Evolutionary conservation across 2,329 filamentous ascomycete species (phyloP).

Genomic region (Daldinia sp.): DNA sequence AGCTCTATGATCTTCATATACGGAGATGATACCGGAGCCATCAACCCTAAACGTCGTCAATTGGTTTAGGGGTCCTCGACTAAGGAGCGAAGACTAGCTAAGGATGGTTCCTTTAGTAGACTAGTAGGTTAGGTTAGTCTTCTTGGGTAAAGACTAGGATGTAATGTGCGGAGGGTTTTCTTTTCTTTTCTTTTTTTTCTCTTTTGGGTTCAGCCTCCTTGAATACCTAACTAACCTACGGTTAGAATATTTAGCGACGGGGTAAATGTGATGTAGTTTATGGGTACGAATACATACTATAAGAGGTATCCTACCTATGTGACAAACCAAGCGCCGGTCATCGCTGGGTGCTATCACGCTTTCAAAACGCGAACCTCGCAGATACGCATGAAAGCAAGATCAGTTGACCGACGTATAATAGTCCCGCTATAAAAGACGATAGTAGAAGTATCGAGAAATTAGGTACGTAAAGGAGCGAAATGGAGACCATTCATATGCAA

Average conservation of each 20-base stretch:
- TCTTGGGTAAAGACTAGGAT: slow-evolving; percentile 25
- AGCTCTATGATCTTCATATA: slow-evolving; percentile 10
- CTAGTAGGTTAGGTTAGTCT: no score
- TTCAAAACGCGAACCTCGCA: neutral
- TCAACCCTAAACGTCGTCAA: slow-evolving; percentile 29
- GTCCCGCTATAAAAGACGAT: neutral
- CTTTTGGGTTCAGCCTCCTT: slow-evolving; percentile 35
- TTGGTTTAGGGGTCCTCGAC: slow-evolving; percentile 22
- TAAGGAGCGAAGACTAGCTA: slow-evolving; percentile 19
- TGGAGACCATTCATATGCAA: slow-evolving; percentile 26
- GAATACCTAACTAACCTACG: slow-evolving; percentile 10
- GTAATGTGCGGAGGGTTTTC: slow-evolving; percentile 27
- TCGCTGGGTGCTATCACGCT: slow-evolving; percentile 4
- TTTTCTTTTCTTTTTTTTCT: no score
- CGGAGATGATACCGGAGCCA: slow-evolving; percentile 21
- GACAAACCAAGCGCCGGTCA: neutral
- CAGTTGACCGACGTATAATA: slow-evolving; percentile 6
- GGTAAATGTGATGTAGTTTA: no score
- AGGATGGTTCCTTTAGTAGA: slow-evolving; percentile 20
- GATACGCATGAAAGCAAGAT: slow-evolving; percentile 2
- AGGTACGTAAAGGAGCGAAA: neutral
- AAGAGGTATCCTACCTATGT: neutral
- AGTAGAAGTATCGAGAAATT: slow-evolving; percentile 4
- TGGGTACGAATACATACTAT: neutral
- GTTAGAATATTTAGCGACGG: slow-evolving; percentile 10